Percentiles rank a stretch among this genome's conserved stretches.
Conservation (phyloP, 75 land plant genomes). For the Picea sitchensis region DNA sequence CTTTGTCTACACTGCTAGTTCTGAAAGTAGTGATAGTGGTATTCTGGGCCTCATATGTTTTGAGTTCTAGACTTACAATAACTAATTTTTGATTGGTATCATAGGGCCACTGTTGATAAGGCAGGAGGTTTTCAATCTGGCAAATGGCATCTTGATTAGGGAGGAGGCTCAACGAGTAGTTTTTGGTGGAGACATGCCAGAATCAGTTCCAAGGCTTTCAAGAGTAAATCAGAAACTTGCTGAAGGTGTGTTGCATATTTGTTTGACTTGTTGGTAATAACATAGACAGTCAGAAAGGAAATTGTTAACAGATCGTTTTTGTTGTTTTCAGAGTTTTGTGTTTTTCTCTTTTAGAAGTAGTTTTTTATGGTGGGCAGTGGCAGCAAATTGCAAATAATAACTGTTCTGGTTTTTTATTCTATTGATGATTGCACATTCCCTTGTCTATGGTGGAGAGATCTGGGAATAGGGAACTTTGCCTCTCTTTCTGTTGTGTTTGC, state of each 20-base stretch:
- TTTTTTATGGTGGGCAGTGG: too few relatives aligned
- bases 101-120: slow-evolving; percentile 8
- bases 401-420: too few relatives aligned
- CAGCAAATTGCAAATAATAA: too few relatives aligned
- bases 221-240: neutral
- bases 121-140: neutral
- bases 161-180: neutral
- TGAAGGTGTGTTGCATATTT: neutral
- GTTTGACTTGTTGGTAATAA: neutral
- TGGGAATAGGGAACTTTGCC: too few relatives aligned
- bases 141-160: neutral
- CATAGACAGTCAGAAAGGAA: neutral
- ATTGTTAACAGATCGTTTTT: too few relatives aligned
- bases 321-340: neutral
- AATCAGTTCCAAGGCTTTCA: neutral
- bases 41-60: too few relatives aligned
- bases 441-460: too few relatives aligned
- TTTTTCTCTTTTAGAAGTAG: neutral
- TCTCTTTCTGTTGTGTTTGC: too few relatives aligned
- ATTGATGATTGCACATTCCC: too few relatives aligned
- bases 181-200: neutral
- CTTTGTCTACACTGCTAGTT: neutral
- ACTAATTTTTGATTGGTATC: neutral
- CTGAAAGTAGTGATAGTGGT: neutral
- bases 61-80: neutral